Conservation (phyloP, 2,329 filamentous ascomycete species). For the Diaporthe aspalathi region DNA sequence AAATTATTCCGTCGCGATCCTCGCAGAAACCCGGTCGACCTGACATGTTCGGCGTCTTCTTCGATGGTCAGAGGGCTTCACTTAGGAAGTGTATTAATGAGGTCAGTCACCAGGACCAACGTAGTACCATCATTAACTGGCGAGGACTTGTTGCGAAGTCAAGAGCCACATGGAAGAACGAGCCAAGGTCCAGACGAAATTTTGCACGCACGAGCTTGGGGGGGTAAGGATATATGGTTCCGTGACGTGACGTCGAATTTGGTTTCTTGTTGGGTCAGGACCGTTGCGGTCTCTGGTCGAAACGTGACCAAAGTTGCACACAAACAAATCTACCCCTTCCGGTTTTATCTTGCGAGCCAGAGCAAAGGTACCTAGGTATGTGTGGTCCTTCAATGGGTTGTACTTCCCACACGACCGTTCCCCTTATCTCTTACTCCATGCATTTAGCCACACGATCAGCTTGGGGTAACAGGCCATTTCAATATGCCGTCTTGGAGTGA, state of each 20-base stretch:
- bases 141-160: not conserved
- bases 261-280: not conserved
- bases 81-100: not conserved
- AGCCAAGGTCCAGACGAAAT: not conserved
- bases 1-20: not conserved
- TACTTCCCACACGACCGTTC: constrained; percentile 1
- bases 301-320: constrained; percentile 15
- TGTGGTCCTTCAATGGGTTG: not conserved
- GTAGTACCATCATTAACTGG: not conserved
- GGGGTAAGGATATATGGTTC: constrained; percentile 3
- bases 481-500: constrained; percentile 7
- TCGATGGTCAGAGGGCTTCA: not conserved
- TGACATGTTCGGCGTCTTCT: not conserved
- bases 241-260: constrained; percentile 4
- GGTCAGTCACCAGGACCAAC: constrained; percentile 13
- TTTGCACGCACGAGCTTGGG: not conserved
- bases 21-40: not conserved
- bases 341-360: constrained; percentile 27
- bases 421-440: not conserved
- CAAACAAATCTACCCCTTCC: constrained; percentile 20
- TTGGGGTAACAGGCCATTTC: not conserved
- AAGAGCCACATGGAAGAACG: not conserved
- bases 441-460: constrained; percentile 23
- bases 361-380: constrained; percentile 7
- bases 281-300: constrained; percentile 15